Evolutionary conservation across 805 yeast species (phyloP).

Genomic region (Cyberlindnera nakhonratchasimensis): DNA sequence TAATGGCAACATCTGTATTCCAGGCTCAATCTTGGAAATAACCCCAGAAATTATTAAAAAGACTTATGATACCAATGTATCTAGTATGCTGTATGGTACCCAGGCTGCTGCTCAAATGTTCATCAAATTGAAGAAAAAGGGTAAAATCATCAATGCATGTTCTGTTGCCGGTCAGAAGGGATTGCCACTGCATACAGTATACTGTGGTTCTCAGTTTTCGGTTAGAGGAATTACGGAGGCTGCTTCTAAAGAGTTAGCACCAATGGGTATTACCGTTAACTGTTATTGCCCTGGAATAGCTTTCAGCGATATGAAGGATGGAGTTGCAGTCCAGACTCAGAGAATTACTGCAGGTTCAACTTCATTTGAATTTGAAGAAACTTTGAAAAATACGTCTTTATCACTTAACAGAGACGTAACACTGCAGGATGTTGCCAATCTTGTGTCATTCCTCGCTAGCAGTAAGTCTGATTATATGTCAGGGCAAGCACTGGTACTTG

Average conservation of each 20-base stretch:
- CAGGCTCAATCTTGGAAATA: slow-evolving; percentile 25
- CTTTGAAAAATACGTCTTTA: slow-evolving; percentile 27
- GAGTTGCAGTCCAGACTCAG: slow-evolving; percentile 27
- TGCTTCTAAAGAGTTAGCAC: slow-evolving; percentile 37
- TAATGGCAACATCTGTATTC: slow-evolving; percentile 34
- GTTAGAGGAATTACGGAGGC: slow-evolving; percentile 36
- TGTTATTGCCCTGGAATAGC: slow-evolving; percentile 39
- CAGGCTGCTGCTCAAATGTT: slow-evolving; percentile 34
- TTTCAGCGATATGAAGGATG: slow-evolving; percentile 36
- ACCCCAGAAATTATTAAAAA: slow-evolving; percentile 28
- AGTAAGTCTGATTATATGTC: slow-evolving; percentile 32
- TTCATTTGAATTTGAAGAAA: slow-evolving; percentile 24
- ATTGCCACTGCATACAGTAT: slow-evolving; percentile 31
- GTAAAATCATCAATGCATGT: slow-evolving; percentile 38
- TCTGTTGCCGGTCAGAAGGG: slow-evolving; percentile 36
- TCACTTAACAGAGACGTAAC: slow-evolving; percentile 35
- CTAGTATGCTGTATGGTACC: slow-evolving; percentile 33
- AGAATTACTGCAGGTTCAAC: slow-evolving; percentile 26
- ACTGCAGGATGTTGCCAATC: slow-evolving; percentile 36
- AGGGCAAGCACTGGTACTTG: slow-evolving; percentile 3
- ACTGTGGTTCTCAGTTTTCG: slow-evolving; percentile 37
- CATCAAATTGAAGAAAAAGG: slow-evolving; percentile 28
- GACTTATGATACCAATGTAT: slow-evolving; percentile 29
- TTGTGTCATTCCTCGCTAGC: slow-evolving; percentile 34
- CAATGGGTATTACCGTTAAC: slow-evolving; percentile 35